Conservation (phyloP, 495 filamentous ascomycete genomes). For the Lasiosphaeria miniovina region DNA sequence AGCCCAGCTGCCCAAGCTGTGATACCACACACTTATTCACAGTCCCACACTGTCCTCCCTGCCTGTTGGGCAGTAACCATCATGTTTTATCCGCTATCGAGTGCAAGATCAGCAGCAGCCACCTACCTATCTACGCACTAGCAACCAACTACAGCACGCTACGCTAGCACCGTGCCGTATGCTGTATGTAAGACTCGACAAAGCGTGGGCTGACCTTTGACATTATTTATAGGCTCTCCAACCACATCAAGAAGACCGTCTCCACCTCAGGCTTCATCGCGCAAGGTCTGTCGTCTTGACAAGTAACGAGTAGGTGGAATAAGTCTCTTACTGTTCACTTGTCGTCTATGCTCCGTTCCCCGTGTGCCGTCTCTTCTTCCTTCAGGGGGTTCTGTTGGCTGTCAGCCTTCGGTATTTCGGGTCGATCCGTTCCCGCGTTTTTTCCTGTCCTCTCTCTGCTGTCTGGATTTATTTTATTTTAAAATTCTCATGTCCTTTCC, state of each 20-base stretch:
- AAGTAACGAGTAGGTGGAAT: constrained; percentile 57
- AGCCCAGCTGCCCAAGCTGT: no score
- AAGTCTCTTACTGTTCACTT: constrained; percentile 2
- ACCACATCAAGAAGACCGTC: constrained; percentile 51
- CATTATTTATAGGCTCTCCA: constrained; percentile 32
- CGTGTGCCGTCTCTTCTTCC: not conserved
- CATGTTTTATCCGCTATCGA: not conserved
- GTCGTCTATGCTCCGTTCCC: not conserved
- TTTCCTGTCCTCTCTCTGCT: constrained; percentile 1
- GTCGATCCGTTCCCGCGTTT: not conserved
- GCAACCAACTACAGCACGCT: not conserved
- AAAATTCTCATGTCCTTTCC: not conserved
- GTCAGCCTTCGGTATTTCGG: not conserved
- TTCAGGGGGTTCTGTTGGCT: not conserved
- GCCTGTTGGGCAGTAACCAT: no score
- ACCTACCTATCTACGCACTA: not conserved
- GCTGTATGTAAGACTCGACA: no score
- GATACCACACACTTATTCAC: no score
- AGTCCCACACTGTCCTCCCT: no score
- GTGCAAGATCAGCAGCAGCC: not conserved
- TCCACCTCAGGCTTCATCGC: constrained; percentile 72
- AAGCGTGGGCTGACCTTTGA: not conserved
- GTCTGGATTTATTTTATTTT: constrained; percentile 2
- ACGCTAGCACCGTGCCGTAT: not conserved
- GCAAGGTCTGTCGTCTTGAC: constrained; percentile 82